Evolutionary conservation across 1,139 yeast genomes (phyloP).

Genomic region (Meyerozyma guilliermondii): DNA sequence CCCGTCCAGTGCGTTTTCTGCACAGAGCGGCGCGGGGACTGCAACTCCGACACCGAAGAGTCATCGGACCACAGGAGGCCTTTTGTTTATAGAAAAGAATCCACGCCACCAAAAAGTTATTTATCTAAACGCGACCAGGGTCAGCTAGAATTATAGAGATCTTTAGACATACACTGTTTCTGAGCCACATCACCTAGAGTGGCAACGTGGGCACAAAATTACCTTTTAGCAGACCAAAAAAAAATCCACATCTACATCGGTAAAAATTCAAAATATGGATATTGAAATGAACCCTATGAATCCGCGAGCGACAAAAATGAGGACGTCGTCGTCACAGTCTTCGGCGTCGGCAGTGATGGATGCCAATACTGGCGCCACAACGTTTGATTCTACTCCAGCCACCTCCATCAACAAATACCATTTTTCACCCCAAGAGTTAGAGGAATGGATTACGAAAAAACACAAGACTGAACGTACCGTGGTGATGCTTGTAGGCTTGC

Average conservation of each 20-base stretch:
- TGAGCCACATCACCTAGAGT: not conserved
- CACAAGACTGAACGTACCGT: constrained; percentile 10
- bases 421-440: constrained; percentile 8
- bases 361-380: not conserved
- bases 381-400: not conserved
- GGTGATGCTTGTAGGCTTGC: constrained; percentile 59
- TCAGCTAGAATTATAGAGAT: not conserved
- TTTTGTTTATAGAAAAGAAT: not conserved
- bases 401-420: not conserved
- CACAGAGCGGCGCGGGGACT: not conserved
- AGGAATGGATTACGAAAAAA: constrained; percentile 3
- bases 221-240: not conserved
- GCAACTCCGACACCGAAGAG: constrained; percentile 4
- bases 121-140: no score
- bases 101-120: not conserved
- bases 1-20: not conserved
- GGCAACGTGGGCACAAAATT: not conserved
- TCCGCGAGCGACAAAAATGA: not conserved
- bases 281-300: not conserved
- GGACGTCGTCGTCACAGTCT: not conserved
- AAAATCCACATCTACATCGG: not conserved
- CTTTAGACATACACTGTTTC: not conserved
- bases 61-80: constrained; percentile 1
- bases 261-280: not conserved
- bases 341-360: not conserved